Base-by-base conservation (phyloP, 2,329 filamentous ascomycete species). In the Arthrocladium fulminans region DNA sequence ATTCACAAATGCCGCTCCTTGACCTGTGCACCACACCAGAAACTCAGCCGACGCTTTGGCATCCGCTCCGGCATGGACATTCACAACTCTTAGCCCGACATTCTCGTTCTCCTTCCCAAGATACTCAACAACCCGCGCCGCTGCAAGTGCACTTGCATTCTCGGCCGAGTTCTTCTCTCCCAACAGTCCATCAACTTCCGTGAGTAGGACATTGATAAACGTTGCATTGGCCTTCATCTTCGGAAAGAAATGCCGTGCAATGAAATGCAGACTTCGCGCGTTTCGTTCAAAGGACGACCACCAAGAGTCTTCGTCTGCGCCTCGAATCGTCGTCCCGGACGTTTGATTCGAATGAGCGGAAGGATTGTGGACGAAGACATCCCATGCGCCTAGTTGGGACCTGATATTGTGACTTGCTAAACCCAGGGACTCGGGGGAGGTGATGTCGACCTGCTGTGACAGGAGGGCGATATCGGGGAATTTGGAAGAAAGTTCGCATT, bases 251-350 rank as follows among this genome's bases (percentile, higher is more conserved):
- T 68, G 64, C n/a, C 68, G 65, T 3, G 52, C 48, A 23, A 56
- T 51, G 25, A 51, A 49, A 19, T 49, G 40, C 5, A 52, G 22
- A 34, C 74, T 76, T 15, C 67, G 65, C 10, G 77, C 38, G 54
- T 78, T 79, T 34, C 75, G 63, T 40, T 72, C 67, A 59, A 67
- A 71, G 0, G 66, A 67, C 17, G 65, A 60, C 66, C 67, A 72
- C 63, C 65, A 73, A 2, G 60, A 58, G 3, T 54, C 54, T 3
- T 65, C 63, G 17, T 72, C 61, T 1, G 60, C 57, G 1, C 70
- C 65, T 3, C 50, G 50, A 3, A 73, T 47, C 0, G 60, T 59
- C 0, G 42, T 51, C 24, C 23, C 23, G 32, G 39, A 25, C 39
- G 27, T 42, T 23, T 25, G 17, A 20, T 15, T n/a, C 4, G 44